Conservation (phyloP, 1,139 yeast species). For the Yamadazyma triangularis region DNA sequence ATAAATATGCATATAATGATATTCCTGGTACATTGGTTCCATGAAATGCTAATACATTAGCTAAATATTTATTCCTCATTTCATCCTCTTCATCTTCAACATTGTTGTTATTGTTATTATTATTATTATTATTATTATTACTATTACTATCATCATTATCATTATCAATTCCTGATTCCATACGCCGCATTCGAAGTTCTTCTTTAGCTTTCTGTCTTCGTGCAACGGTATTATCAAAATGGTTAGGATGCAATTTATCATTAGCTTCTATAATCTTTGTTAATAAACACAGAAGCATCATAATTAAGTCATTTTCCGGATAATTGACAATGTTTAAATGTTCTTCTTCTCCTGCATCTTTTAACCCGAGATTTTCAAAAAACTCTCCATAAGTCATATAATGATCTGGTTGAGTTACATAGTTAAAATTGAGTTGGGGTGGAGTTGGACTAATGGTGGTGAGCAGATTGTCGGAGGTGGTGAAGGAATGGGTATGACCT, state of each 20-base stretch:
- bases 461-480: slow-evolving; percentile 6
- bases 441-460: slow-evolving; percentile 8
- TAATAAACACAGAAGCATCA: slow-evolving; percentile 80
- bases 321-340: slow-evolving; percentile 79
- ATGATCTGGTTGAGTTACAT: slow-evolving; percentile 34
- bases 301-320: slow-evolving; percentile 73
- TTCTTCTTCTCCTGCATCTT: slow-evolving; percentile 16
- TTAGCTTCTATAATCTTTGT: slow-evolving; percentile 91
- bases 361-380: slow-evolving; percentile 26
- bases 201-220: slow-evolving; percentile 41
- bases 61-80: slow-evolving; percentile 53
- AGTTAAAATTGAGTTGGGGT: slow-evolving; percentile 4
- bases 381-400: slow-evolving; percentile 44
- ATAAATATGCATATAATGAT: slow-evolving; percentile 79
- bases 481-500: slow-evolving; percentile 7
- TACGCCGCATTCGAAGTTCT: slow-evolving; percentile 19
- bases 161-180: slow-evolving; percentile 9
- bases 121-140: slow-evolving; percentile 12
- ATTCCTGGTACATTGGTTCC: slow-evolving; percentile 96
- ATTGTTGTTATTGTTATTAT: slow-evolving; percentile 14
- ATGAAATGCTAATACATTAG: slow-evolving; percentile 84
- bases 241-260: slow-evolving; percentile 75
- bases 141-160: slow-evolving; percentile 7
- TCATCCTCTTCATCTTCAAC: slow-evolving; percentile 41
- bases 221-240: slow-evolving; percentile 50